Evolutionary conservation across 768 basidiomycete species (phyloP).

Genomic region (Serendipita indica): DNA sequence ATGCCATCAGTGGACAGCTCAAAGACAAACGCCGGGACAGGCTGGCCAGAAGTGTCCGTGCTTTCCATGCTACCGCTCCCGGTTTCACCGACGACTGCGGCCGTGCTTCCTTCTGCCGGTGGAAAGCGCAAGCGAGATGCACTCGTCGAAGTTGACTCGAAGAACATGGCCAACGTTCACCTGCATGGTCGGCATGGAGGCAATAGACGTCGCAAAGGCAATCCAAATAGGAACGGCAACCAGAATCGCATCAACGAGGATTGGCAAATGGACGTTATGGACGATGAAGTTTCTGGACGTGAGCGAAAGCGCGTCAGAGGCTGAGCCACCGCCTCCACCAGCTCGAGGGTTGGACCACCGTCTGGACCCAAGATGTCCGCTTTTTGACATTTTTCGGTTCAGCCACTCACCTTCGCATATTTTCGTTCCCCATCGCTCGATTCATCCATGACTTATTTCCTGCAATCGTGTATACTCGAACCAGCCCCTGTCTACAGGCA

Average conservation of each 20-base stretch:
- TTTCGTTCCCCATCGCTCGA: too few relatives aligned
- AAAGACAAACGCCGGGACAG: background rate
- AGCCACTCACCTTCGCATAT: too few relatives aligned
- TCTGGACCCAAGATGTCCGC: too few relatives aligned
- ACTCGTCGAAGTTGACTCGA: background rate
- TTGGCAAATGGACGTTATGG: constrained; percentile 3
- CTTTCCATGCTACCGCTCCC: background rate
- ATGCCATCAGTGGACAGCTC: background rate
- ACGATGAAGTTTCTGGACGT: background rate
- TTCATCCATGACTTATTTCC: too few relatives aligned
- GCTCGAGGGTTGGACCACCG: too few relatives aligned
- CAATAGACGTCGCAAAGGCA: background rate
- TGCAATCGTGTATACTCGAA: too few relatives aligned
- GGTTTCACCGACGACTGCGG: background rate
- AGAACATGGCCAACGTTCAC: background rate
- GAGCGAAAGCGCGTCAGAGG: background rate
- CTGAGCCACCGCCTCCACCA: too few relatives aligned
- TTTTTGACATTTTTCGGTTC: too few relatives aligned
- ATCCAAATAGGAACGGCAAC: background rate
- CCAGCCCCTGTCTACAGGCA: too few relatives aligned
- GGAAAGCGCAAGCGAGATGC: background rate
- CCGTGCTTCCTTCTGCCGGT: background rate
- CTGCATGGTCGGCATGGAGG: background rate
- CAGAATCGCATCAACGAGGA: background rate
- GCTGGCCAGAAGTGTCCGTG: background rate